Base-by-base conservation (phyloP, 768 basidiomycete species). In the Xerocomus potaroensis region DNA sequence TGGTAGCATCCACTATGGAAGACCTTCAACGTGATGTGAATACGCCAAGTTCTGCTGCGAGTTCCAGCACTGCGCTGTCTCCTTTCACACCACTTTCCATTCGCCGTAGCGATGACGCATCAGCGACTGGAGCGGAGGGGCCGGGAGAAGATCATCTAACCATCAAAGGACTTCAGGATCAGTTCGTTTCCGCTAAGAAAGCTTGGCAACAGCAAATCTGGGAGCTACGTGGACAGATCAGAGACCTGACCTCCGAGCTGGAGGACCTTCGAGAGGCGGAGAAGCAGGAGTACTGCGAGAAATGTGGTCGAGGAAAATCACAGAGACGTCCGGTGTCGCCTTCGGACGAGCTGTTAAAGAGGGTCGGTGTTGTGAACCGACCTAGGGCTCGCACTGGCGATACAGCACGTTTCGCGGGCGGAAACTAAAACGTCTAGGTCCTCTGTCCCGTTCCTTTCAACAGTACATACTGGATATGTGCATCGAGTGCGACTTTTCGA, bases 221-320 rank as follows among this genome's bases (percentile, higher is more conserved):
- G 81, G 87, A 89, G 58, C 68, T 91, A 41, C 86, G 86, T 58
- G 76, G 78, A 11, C 84, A 86, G 60, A 76, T 91, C 36, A 77
- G 77, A 39, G 82, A 84, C 60, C 69, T 91, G 47, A 82, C 84
- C 52, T 72, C 76, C 16, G 84, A 90, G 61, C 61, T 91, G 27
- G 81, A 83, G 27, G 76, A 73, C 21, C 65, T 82, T 33, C 78
- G 74, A 38, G 65, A 64, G 22, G 61, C 55, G 14, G 73, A 73
- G 32, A 62, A 66, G 37, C 69, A 69, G 39, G 61, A 57, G 19
- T 78, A 76, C 46, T 91, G 87, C 61, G 69, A 75, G 4, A 59
- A 67, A 31, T 89, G 88, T 57, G 83, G 85, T 24, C 69, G 83
- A 50, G 80, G 80, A 34, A 53, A 56, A 26, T 32, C 36, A 23